Conservation (phyloP, 495 filamentous ascomycete species). For the Hypoxylon fuscum region DNA sequence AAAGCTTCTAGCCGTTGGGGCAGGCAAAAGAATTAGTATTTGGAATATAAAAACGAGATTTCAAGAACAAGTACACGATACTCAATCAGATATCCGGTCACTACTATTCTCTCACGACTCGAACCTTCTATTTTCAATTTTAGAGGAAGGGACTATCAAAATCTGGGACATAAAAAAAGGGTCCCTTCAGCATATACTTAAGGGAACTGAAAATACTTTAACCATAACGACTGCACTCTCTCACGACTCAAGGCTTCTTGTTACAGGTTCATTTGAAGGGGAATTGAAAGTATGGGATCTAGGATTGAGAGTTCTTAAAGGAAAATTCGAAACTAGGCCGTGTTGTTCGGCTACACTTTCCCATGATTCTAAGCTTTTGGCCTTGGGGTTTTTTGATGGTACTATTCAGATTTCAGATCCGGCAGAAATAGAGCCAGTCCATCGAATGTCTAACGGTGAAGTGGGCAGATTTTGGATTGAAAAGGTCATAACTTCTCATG, state of each 20-base stretch:
- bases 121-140: not conserved
- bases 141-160: not conserved
- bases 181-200: not conserved
- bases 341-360: not conserved
- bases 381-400: not conserved
- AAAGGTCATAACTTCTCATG: not conserved
- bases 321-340: not conserved
- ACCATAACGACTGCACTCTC: not conserved
- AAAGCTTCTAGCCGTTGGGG: no score
- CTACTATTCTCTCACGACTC: no score
- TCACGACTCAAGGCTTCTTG: not conserved
- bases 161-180: not conserved
- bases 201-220: not conserved
- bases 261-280: not conserved
- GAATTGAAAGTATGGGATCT: not conserved
- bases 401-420: not conserved
- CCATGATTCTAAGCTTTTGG: not conserved
- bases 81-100: no score
- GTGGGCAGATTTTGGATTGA: not conserved
- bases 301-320: not conserved
- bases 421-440: not conserved
- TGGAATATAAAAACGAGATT: no score
- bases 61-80: no score
- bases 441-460: not conserved
- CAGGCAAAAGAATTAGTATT: no score